Base-by-base conservation (phyloP, 495 filamentous ascomycete genomes). In the Annulohypoxylon bovei region DNA sequence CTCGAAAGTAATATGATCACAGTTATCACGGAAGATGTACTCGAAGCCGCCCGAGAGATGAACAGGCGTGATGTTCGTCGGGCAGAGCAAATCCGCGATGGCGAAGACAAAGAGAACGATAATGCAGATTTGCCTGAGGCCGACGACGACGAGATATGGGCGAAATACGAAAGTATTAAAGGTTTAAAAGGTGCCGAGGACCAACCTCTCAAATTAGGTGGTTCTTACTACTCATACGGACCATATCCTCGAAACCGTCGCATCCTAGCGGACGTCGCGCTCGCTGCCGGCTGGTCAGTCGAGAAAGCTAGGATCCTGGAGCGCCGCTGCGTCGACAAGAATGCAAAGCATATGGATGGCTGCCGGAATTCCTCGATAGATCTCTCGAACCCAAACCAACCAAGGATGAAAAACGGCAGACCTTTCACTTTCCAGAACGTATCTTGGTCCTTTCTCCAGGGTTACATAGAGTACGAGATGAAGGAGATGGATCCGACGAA, bases 201-300 rank as follows among this genome's bases (percentile, higher is more conserved):
- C 8, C 47, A 52, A 18, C 47, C 25, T 32, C 25, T 52, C 14
- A 52, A 52, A 22, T 1, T 30, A 16, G 12, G 47, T 3, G 27
- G 27, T 25, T 52, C 47, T 12, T 32, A 18, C n/a, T 52, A 30
- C 27, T 52, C 47, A 1, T 52, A 52, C 12, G 47, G 47, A 4
- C 47, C 47, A 14, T 52, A 52, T 32, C 25, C 47, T 32, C 47
- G 47, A 12, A 52, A 52, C 4, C 47, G 47, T 52, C 47, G 47
- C 47, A 30, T 52, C 25, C 47, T 52, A 52, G 47, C 47, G n/a
- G 47, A 52, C 27, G n/a, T 52, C 25, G 47, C 47, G 47, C 47
- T 52, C 27, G 47, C 47, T 12, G 25, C 25, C 12, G 47, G 47
- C 27, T 52, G 47, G 47, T 16, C 16, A 6, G 47, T 52, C 6